Evolutionary conservation across 225 moss, liverwort and hornwort genomes (phyloP), one percentile per base, ranked within the genome.

Genomic region (Antitrichia curtipendula): DNA sequence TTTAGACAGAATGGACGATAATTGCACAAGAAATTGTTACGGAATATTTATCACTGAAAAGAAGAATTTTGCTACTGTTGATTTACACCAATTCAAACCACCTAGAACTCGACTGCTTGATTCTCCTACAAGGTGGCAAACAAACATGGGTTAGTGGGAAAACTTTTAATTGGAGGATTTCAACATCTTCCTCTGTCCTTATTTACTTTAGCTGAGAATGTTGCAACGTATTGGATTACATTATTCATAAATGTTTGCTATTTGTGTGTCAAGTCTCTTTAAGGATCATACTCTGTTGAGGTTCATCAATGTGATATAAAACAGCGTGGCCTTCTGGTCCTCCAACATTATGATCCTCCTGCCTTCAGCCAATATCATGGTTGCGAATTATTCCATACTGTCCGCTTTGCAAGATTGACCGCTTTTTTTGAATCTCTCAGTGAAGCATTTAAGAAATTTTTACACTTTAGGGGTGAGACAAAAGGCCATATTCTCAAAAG

Each of bases 331-430:
- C 85, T 84, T 85, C 85, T 22, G 69, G 75, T 76, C 82, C 85
- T 78, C 82, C 88, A 45, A 75, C 78, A 47, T 82, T 76, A 25
- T 82, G 82, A 88, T 82, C 90, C 85, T 78, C 90, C 90, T 90
- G 90, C 56, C 85, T 76, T 90, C 90, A 85, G 17, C 13, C 84
- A 90, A 86, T 13, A 86, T n/a, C 32, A 80, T 43, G 63, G 38
- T 82, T 71, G 87, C 38, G 41, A 41, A 81, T 41, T 58, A 61
- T 62, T 50, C 62, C 65, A 59, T 49, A 72, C 27, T 82, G 34
- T 63, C 66, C 56, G 74, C 40, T 57, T 57, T 57, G 57, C 78
- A 78, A 57, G 84, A 68, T 59, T 53, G 71, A 49, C 41, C 50
- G 23, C 81, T 66, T 76, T 66, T 76, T 60, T 41, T 20, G 40